Conservation (phyloP, 2,329 filamentous ascomycete species). For the Pyricularia sp. region DNA sequence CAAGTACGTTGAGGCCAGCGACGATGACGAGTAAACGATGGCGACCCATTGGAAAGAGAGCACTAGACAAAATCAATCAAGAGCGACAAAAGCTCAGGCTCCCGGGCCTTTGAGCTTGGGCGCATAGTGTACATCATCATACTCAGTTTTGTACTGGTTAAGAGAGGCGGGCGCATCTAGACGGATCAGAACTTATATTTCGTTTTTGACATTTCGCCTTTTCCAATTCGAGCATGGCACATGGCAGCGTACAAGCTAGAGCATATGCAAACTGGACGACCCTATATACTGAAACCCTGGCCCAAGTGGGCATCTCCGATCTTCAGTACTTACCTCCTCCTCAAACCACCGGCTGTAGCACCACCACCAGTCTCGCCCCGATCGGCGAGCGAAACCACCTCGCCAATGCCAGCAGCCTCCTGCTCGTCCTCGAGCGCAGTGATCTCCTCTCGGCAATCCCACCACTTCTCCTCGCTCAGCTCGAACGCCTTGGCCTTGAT, state of each 20-base stretch:
- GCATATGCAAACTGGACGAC: slow-evolving; percentile 17
- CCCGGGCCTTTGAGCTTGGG: background rate
- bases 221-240: background rate
- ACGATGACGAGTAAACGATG: slow-evolving; percentile 51
- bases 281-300: slow-evolving; percentile 11
- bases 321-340: background rate
- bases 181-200: background rate
- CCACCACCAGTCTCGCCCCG: slow-evolving; percentile 47
- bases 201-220: background rate
- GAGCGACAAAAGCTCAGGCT: background rate
- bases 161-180: slow-evolving; percentile 1
- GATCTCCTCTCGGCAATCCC: slow-evolving; percentile 94
- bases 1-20: slow-evolving; percentile 66
- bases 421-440: slow-evolving; percentile 88
- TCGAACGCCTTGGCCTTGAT: slow-evolving; percentile 86
- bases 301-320: background rate
- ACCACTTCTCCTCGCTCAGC: slow-evolving; percentile 94
- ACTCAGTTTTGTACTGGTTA: background rate
- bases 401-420: slow-evolving; percentile 87
- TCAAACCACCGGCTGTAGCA: slow-evolving; percentile 20
- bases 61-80: background rate
- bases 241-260: background rate
- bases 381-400: slow-evolving; percentile 82
- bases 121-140: background rate
- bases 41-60: background rate